Base-by-base conservation (phyloP, 805 yeast genomes). In the Candida jianshihensis region DNA sequence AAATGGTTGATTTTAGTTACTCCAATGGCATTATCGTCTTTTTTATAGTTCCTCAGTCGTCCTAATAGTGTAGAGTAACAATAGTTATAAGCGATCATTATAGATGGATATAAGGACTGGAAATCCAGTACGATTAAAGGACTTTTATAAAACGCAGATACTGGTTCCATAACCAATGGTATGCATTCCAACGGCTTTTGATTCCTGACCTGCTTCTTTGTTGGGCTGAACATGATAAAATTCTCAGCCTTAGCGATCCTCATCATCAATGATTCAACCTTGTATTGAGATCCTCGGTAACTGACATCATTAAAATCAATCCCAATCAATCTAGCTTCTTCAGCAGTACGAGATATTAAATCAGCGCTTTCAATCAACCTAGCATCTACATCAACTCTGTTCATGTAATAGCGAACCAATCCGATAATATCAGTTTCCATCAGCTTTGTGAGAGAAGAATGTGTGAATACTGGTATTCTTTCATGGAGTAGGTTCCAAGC, bases 161-260 rank as follows among this genome's bases (percentile, higher is more conserved):
- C 73, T 0, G 98, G 98, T 51, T 92, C 98, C 89, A 92, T 78
- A 3, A 92, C 86, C 35, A 92, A 64, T 0, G 97, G 96, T 5
- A 92, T 75, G 42, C 88, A 81, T 49, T 88, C 96, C 26, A 92
- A 61, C 0, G 97, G 81, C 43, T 78, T 80, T 67, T 89, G 96
- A 26, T 78, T 71, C 48, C 82, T 82, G 0, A 92, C 97, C 43
- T 86, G 85, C 30, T 70, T 62, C 48, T 82, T 81, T 20, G 85
- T 76, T 0, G 98, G 96, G 0, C 96, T 83, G 6, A 80, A 60
- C 37, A 88, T 53, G 29, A 90, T 56, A 35, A 70, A 75, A 52
- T 82, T 82, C 52, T 88, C 95, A 3, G 77, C 65, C 48, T 87
- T 86, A 19, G 92, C 73, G 15, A 92, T 59, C 36, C 98, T 61